Evolutionary conservation across 1,284 basidiomycete species (phyloP), one percentile per base, ranked within the genome.

Genomic region (Apiotrichum laibachii): DNA sequence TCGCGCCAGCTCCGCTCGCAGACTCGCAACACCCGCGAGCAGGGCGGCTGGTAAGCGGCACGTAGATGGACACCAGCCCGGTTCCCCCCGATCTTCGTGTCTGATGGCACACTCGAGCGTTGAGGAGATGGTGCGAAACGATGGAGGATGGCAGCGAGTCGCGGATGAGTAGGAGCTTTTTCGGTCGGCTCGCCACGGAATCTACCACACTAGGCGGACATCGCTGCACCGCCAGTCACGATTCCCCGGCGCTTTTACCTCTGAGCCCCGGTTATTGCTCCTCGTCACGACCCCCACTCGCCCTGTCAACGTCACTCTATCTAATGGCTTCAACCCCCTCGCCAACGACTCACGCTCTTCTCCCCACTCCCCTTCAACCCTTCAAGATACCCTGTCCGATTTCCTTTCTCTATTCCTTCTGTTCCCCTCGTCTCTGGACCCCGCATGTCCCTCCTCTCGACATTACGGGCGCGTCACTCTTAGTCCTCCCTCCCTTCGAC

Each of bases 1-100:
- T 70, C 72, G 62, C 61, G 75, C 47, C 72, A 72, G 61, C 62
- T 77, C n/a, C 65, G 75, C 53, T 73, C 71, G 60, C 68, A 71
- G 66, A 77, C 75, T 39, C 71, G 73, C 57, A 70, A 69, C 64
- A 56, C 64, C 35, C 60, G 70, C 43, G 69, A 74, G 55, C 62
- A 65, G 55, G 63, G 59, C 16, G 60, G 52, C 34, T 72, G 67
- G 69, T 69, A 66, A 65, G 47, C 40, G 39, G 18, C 8, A 40
- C 39, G 13, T 18, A 12, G 43, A 21, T 10, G 12, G 18, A 37
- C 11, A 53, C 18, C 26, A 39, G 11, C 13, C 22, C 42, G 35
- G 51, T 43, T 22, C 26, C 33, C 21, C 51, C 39, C 37, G 16
- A n/a, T n/a, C n/a, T 12, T 12, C 8, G 50, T 50, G 50, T 49